A percentile compares a stretch with the other conserved stretches of the same genome.
phyloP scores from a whole-genome alignment of 2,329 filamentous ascomycete species.

The Cordyceps javanica region DNA sequence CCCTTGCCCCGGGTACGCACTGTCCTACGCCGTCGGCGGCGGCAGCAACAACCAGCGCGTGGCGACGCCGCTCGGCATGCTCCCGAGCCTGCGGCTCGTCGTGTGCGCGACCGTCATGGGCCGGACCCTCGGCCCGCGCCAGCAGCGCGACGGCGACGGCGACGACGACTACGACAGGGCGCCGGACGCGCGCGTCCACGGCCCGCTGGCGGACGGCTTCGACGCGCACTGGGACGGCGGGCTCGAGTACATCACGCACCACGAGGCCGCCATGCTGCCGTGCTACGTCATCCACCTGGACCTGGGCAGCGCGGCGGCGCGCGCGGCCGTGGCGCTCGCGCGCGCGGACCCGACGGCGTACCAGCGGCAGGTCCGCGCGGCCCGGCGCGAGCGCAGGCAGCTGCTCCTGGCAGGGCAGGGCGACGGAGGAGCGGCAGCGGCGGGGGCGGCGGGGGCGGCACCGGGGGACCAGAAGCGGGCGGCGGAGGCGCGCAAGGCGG shows the following conservation, averaged over 20 bases:
- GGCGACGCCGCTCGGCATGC: conserved; percentile 23
- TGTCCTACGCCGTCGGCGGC: conserved; percentile 27
- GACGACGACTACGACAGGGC: neutral
- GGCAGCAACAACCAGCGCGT: conserved; percentile 15
- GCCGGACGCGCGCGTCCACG: conserved; percentile 10
- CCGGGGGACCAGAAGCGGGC: conserved; percentile 31
- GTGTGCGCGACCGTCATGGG: conserved; percentile 43
- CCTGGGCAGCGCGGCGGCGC: conserved; percentile 27
- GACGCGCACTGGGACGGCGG: conserved; percentile 33
- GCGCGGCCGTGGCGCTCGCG: conserved; percentile 17
- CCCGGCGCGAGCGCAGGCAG: neutral
- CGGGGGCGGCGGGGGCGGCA: conserved; percentile 15
- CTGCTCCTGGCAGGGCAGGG: too few species aligned
- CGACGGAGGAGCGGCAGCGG: too few species aligned
- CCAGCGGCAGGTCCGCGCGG: neutral
- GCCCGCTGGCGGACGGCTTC: conserved; percentile 21
- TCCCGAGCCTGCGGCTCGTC: conserved; percentile 35
- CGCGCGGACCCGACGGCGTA: conserved; percentile 15
- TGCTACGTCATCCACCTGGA: conserved; percentile 41
- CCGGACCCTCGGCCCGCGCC: conserved; percentile 17
- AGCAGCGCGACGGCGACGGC: neutral
- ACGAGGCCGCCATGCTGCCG: conserved; percentile 36
- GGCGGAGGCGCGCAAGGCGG: conserved; percentile 32
- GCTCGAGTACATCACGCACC: conserved; percentile 38
- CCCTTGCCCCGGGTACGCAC: conserved; percentile 31